Evolutionary conservation across 768 basidiomycete genomes (phyloP).

Genomic region (Hygrophoropsis aurantiaca): DNA sequence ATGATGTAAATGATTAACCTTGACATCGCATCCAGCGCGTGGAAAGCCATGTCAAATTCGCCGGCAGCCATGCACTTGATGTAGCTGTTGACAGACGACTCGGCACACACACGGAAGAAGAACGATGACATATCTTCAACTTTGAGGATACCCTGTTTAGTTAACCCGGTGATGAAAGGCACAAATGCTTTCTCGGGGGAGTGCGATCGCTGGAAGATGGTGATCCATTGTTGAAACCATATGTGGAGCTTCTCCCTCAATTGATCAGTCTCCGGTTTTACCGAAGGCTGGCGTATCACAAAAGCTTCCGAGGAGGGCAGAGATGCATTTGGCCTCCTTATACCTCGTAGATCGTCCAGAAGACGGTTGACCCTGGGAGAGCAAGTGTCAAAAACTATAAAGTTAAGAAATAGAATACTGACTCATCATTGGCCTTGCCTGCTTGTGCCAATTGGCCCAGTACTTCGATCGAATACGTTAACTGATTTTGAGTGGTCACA

Average conservation of each 20-base stretch:
- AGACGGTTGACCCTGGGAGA: slow-evolving; percentile 60
- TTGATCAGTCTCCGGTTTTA: slow-evolving; percentile 72
- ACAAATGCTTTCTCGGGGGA: slow-evolving; percentile 95
- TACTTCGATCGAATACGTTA: slow-evolving; percentile 78
- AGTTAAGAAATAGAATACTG: slow-evolving; percentile 29
- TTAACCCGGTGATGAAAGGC: slow-evolving; percentile 94
- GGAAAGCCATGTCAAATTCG: slow-evolving; percentile 79
- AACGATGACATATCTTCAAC: slow-evolving; percentile 95
- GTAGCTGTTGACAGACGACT: slow-evolving; percentile 90
- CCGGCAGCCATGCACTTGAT: slow-evolving; percentile 70
- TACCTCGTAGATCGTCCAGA: slow-evolving; percentile 79
- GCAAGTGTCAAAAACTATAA: slow-evolving; percentile 8
- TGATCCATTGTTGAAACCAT: slow-evolving; percentile 95
- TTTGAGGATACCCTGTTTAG: slow-evolving; percentile 94
- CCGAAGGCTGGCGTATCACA: slow-evolving; percentile 45
- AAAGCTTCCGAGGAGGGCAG: slow-evolving; percentile 35
- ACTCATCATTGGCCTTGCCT: slow-evolving; percentile 87
- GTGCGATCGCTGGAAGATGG: slow-evolving; percentile 86
- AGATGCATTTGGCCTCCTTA: slow-evolving; percentile 45
- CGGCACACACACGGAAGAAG: slow-evolving; percentile 97
- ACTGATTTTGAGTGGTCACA: slow-evolving; percentile 75
- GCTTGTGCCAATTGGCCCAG: slow-evolving; percentile 69
- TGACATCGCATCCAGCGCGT: slow-evolving; percentile 93
- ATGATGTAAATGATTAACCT: slow-evolving; percentile 96
- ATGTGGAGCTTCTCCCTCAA: slow-evolving; percentile 71